Conservation (phyloP, 2,329 filamentous ascomycete species). For the Blastomyces emzantsi region DNA sequence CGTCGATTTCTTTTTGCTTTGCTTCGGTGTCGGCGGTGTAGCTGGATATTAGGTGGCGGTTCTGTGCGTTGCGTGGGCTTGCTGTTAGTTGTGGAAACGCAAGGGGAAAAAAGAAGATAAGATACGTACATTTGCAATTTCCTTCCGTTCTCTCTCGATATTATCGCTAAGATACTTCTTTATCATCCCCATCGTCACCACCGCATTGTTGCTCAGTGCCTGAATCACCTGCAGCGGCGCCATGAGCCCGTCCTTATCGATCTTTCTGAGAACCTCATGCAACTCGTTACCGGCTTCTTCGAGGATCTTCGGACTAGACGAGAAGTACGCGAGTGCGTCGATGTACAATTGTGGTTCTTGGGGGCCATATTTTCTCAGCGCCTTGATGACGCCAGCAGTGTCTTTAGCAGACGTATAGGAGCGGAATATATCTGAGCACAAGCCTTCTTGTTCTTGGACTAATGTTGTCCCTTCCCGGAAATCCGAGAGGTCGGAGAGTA, state of each 20-base stretch:
- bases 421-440: conserved; percentile 91
- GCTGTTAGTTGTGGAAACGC: conserved; percentile 14
- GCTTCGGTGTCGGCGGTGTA: conserved; percentile 76
- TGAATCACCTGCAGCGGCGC: conserved; percentile 95
- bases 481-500: conserved; percentile 83
- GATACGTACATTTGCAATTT: conserved; percentile 56
- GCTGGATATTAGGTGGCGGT: conserved; percentile 70
- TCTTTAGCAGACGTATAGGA: conserved; percentile 91
- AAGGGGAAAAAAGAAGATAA: not conserved
- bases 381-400: conserved; percentile 80
- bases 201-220: conserved; percentile 66
- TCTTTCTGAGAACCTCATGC: conserved; percentile 67
- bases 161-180: conserved; percentile 86
- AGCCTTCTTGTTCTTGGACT: conserved; percentile 85
- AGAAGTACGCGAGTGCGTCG: conserved; percentile 86
- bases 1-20: conserved; percentile 68
- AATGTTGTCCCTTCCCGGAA: conserved; percentile 86
- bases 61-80: conserved; percentile 41
- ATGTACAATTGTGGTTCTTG: conserved; percentile 88
- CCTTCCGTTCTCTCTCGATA: conserved; percentile 76
- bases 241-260: conserved; percentile 86
- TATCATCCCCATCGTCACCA: conserved; percentile 96
- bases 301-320: conserved; percentile 70
- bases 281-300: conserved; percentile 84
- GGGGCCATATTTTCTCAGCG: conserved; percentile 81